A percentile compares a stretch with the other conserved stretches of the same genome.
Evolutionary conservation across 129 eudicot genomes (phyloP).

Genomic region (Flaveria bidentis): DNA sequence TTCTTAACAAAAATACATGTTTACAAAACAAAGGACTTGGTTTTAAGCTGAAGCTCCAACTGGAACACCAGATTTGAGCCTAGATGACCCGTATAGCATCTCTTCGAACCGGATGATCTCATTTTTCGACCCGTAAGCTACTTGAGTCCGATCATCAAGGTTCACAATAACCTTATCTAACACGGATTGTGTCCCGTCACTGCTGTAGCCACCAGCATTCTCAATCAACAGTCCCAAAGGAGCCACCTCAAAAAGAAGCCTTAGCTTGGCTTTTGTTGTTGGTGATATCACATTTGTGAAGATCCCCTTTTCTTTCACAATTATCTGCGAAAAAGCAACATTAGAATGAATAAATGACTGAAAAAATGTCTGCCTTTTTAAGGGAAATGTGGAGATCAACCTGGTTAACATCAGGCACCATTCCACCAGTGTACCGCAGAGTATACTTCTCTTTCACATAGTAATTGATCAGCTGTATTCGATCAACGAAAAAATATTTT

Average conservation of each 20-base stretch:
- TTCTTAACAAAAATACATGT: conserved; percentile 32
- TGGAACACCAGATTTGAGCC: conserved; percentile 77
- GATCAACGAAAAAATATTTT: neutral
- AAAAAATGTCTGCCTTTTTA: neutral
- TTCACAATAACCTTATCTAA: conserved; percentile 70
- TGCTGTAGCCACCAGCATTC: conserved; percentile 94
- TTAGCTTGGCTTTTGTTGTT: conserved; percentile 87
- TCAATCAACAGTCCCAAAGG: conserved; percentile 91
- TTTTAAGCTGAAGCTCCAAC: conserved; percentile 84
- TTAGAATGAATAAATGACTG: neutral
- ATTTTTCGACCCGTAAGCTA: conserved; percentile 88
- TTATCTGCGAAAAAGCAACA: conserved; percentile 53
- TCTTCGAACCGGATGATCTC: conserved; percentile 97
- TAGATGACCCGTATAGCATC: conserved; percentile 89
- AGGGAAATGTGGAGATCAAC: conserved; percentile 37
- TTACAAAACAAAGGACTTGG: conserved; percentile 26
- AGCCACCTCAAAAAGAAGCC: conserved; percentile 96
- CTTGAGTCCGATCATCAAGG: conserved; percentile 95
- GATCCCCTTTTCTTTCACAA: conserved; percentile 96
- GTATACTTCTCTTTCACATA: conserved; percentile 93
- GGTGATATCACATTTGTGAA: conserved; percentile 92
- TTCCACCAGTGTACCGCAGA: conserved; percentile 97
- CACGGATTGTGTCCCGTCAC: conserved; percentile 87
- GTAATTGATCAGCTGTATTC: conserved; percentile 76
- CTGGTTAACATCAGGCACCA: conserved; percentile 99